These are phyloP conservation scores for Phallus indusiatus DNA, from an alignment of 768 basidiomycete species.

Conservation along the genomic window DNA sequence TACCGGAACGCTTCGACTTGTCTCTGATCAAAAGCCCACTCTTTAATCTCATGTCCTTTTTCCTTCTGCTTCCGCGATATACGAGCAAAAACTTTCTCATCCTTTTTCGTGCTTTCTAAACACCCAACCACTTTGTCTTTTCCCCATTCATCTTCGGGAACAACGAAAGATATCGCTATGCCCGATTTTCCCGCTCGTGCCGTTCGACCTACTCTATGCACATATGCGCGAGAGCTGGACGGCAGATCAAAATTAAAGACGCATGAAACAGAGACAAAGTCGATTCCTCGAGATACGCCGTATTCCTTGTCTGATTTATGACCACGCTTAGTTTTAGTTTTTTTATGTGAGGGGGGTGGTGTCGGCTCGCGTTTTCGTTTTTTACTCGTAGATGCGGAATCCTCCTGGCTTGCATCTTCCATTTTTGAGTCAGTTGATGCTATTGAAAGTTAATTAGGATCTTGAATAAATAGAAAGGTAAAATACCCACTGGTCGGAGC, in stretches of 20 bases:
- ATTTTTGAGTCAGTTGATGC: too few species aligned
- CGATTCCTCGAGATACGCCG: slow-evolving; percentile 90
- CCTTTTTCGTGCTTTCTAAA: slow-evolving; percentile 58
- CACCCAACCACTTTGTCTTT: slow-evolving; percentile 66
- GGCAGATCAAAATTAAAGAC: slow-evolving; percentile 99
- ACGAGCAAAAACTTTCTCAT: slow-evolving; percentile 67
- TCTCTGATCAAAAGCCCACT: slow-evolving; percentile 91
- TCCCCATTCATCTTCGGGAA: slow-evolving; percentile 58
- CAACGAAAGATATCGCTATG: slow-evolving; percentile 83
- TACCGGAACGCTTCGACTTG: slow-evolving; percentile 97
- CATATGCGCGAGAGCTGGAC: slow-evolving; percentile 75
- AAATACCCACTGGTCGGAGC: too few species aligned
- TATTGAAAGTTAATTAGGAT: too few species aligned
- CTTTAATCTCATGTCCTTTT: slow-evolving; percentile 53
- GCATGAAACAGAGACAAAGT: slow-evolving; percentile 94
- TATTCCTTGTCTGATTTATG: slow-evolving; percentile 61
- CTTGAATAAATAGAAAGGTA: too few species aligned
- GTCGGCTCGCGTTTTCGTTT: slow-evolving; percentile 53
- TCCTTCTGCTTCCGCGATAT: slow-evolving; percentile 70
- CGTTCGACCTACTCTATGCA: slow-evolving; percentile 92
- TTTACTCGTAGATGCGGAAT: slow-evolving; percentile 13
- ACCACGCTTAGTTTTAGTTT: slow-evolving; percentile 35
- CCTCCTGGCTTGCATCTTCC: slow-evolving; percentile 35
- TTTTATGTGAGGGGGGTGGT: slow-evolving; percentile 34
- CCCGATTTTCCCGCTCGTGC: slow-evolving; percentile 93